A percentile compares a stretch with the other conserved stretches of the same genome.
Evolutionary conservation across 2,329 filamentous ascomycete species (phyloP).

Genomic region (Seiridium unicorne): DNA sequence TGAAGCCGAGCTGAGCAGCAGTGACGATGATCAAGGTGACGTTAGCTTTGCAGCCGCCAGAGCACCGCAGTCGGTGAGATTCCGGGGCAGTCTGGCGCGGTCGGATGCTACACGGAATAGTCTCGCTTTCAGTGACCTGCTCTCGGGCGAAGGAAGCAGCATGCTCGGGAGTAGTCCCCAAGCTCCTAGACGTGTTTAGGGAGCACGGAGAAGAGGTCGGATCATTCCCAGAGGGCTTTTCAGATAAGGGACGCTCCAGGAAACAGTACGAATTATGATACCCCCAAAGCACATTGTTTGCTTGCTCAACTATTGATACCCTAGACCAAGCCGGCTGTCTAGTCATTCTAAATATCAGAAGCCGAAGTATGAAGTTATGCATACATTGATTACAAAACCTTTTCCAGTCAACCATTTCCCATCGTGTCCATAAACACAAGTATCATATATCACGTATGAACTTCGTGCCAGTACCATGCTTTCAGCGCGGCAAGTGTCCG

Average conservation of each 20-base stretch:
- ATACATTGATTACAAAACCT: constrained; percentile 25
- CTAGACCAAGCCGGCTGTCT: constrained; percentile 5
- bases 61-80: constrained; percentile 28
- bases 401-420: background rate
- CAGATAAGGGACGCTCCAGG: background rate
- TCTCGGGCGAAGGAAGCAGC: constrained; percentile 58
- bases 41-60: constrained; percentile 36
- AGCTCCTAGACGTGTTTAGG: constrained; percentile 31
- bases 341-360: constrained; percentile 15
- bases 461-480: background rate
- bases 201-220: background rate
- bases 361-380: constrained; percentile 25
- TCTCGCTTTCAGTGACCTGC: constrained; percentile 55
- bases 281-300: constrained; percentile 1
- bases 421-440: background rate
- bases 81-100: constrained; percentile 36
- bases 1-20: constrained; percentile 60
- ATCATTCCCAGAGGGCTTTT: background rate
- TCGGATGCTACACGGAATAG: constrained; percentile 46
- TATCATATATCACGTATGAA: background rate
- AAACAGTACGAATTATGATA: background rate
- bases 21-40: constrained; percentile 35
- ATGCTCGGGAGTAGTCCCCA: constrained; percentile 55
- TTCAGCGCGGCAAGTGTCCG: background rate
- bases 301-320: background rate